A percentile compares a stretch with the other conserved stretches of the same genome.
Evolutionary conservation across 23 red algal species (phyloP).

Genomic region (Cyanidiococcus yangmingshanensis): DNA sequence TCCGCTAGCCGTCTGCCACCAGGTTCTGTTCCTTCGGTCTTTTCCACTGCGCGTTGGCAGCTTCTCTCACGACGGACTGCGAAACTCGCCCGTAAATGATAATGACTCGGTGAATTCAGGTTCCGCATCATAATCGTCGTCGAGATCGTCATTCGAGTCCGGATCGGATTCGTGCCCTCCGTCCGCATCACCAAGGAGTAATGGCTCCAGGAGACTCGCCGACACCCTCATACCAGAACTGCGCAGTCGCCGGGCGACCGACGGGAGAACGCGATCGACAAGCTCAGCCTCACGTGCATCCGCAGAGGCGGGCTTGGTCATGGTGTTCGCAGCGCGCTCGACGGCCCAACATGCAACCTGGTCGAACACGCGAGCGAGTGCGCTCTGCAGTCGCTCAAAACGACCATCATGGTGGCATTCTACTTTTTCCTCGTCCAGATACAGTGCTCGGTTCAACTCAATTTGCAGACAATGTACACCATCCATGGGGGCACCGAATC

Average conservation of each 20-base stretch:
- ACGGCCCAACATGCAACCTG: slow-evolving; percentile 7
- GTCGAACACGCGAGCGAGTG: slow-evolving; percentile 17
- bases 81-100: not conserved
- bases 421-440: slow-evolving; percentile 33
- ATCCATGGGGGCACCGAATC: slow-evolving; percentile 23
- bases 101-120: not conserved
- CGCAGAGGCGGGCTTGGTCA: not conserved
- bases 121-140: not conserved
- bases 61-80: not conserved
- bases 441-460: slow-evolving; percentile 26
- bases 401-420: slow-evolving; percentile 24
- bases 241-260: slow-evolving; percentile 13
- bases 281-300: not conserved
- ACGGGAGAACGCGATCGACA: not conserved
- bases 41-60: no score
- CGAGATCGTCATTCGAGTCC: slow-evolving; percentile 12
- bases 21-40: no score
- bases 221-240: not conserved
- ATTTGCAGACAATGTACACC: slow-evolving; percentile 30
- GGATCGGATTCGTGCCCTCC: slow-evolving; percentile 30
- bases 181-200: slow-evolving; percentile 16
- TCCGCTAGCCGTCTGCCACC: no score
- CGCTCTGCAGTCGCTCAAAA: slow-evolving; percentile 5
- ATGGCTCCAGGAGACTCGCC: slow-evolving; percentile 2
- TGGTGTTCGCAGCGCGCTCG: not conserved